Base-by-base conservation (phyloP, 192 early-diverging fungal species). In the Umbelopsis vinacea region DNA sequence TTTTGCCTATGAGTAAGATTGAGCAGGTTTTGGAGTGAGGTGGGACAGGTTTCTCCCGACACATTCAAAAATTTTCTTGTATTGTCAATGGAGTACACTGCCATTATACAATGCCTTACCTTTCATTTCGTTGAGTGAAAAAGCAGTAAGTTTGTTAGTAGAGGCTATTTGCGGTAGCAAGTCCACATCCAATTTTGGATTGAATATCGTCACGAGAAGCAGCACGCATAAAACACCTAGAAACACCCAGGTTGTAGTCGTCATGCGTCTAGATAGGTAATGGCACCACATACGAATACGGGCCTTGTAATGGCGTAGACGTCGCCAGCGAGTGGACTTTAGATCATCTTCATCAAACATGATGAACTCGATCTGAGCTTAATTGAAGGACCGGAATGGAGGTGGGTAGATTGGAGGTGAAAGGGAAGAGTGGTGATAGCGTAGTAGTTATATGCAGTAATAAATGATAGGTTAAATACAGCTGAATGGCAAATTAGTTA, bases 311-410 rank as follows among this genome's bases (percentile, higher is more conserved):
- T 37, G 57, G 19, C 57, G 57, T 37, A 63, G 14, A 37, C 57
- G 57, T 14, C 57, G 57, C 57, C 57, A 63, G 26, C 33, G 57
- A 29, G 57, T 63, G 4, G 57, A 63, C 35, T 63, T 63, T 19
- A 63, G 57, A 63, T 63, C 57, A 37, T 63, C 57, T 63, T 63
- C 57, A 63, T 63, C 57, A 63, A 63, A 63, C 57, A 63, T 63
- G 57, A 63, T 63, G 57, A 63, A 19, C 15, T 63, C 14, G 57
- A 37, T 17, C 57, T 37, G 26, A 37, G 57, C 15, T 63, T 6
- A 35, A 26, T 29, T 29, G 11, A 63, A 63, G 23, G 57, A 63
- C 12, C 6, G 57, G 57, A 63, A 63, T 63, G 57, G 48, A 43
- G 11, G 40, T 43, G 11, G 6, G 40, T 43, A 12, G 40, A 11